Conservation (phyloP, 139 green algal genomes). For the Mychonastes homosphaera region DNA sequence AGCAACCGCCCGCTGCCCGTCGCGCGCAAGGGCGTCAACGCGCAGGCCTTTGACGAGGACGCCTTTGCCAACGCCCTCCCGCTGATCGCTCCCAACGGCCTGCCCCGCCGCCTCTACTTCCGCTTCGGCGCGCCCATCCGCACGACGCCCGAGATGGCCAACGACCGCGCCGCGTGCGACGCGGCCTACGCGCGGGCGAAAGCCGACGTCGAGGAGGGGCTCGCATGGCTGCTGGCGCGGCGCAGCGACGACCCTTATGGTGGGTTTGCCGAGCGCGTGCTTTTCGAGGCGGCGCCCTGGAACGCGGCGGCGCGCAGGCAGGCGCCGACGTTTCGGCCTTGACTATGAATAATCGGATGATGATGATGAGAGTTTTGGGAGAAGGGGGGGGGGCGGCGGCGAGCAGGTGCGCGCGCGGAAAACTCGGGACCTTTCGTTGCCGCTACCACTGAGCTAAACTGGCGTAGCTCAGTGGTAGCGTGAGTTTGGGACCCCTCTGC, state of each 20-base stretch:
- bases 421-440: neutral
- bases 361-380: neutral
- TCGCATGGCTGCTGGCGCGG: constrained; percentile 58
- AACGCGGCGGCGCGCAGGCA: no score
- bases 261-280: no score
- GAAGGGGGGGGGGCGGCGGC: neutral
- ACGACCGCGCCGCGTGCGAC: constrained; percentile 40
- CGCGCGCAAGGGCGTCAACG: constrained; percentile 15
- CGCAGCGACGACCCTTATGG: constrained; percentile 75
- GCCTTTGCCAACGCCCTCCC: constrained; percentile 7
- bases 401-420: neutral
- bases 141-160: constrained; percentile 25
- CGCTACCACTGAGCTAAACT: neutral
- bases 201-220: constrained; percentile 45
- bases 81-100: constrained; percentile 36
- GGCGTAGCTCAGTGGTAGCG: neutral
- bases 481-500: neutral
- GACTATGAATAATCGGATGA: constrained; percentile 10
- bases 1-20: no score
- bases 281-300: no score
- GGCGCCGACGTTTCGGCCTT: no score
- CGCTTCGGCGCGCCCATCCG: constrained; percentile 69
- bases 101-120: constrained; percentile 78
- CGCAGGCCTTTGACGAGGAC: constrained; percentile 14
- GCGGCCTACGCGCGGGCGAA: constrained; percentile 53